These are phyloP conservation scores for Candida orba DNA, from an alignment of 805 yeast genomes.

Conservation along the genomic window DNA sequence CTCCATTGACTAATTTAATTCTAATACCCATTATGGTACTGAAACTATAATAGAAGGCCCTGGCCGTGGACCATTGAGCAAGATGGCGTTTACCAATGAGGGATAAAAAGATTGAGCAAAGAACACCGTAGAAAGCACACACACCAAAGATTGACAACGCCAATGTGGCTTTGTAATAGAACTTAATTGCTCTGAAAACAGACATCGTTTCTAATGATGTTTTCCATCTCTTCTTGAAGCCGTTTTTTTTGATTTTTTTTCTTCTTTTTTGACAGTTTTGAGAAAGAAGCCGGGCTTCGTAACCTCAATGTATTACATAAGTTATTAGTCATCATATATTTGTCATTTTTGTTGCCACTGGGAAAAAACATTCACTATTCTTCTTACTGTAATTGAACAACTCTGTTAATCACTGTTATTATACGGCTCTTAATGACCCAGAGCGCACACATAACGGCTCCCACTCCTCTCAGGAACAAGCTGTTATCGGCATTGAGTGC, in stretches of 20 bases:
- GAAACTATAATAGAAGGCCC: slow-evolving; percentile 63
- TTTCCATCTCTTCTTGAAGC: too few relatives aligned
- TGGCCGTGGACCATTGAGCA: slow-evolving; percentile 86
- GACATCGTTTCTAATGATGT: neutral
- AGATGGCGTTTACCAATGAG: slow-evolving; percentile 68
- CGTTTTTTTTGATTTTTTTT: neutral
- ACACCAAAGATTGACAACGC: slow-evolving; percentile 47
- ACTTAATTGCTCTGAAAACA: slow-evolving; percentile 29
- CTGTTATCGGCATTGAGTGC: slow-evolving; percentile 4
- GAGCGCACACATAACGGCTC: slow-evolving; percentile 10
- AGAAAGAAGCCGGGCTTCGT: too few relatives aligned
- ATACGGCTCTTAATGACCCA: neutral
- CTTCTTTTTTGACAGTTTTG: too few relatives aligned
- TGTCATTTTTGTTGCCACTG: too few relatives aligned
- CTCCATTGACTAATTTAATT: slow-evolving; percentile 62
- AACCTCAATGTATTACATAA: too few relatives aligned
- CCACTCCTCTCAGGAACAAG: slow-evolving; percentile 19
- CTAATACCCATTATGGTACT: slow-evolving; percentile 60
- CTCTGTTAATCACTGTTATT: neutral
- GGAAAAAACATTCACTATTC: too few relatives aligned
- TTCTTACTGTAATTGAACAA: neutral
- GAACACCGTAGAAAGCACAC: slow-evolving; percentile 69
- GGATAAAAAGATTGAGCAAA: slow-evolving; percentile 62
- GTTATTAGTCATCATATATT: too few relatives aligned
- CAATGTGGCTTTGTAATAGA: slow-evolving; percentile 46